Conservation (phyloP, 2,329 filamentous ascomycete genomes). For the Ophiocordyceps camponoti-floridani region DNA sequence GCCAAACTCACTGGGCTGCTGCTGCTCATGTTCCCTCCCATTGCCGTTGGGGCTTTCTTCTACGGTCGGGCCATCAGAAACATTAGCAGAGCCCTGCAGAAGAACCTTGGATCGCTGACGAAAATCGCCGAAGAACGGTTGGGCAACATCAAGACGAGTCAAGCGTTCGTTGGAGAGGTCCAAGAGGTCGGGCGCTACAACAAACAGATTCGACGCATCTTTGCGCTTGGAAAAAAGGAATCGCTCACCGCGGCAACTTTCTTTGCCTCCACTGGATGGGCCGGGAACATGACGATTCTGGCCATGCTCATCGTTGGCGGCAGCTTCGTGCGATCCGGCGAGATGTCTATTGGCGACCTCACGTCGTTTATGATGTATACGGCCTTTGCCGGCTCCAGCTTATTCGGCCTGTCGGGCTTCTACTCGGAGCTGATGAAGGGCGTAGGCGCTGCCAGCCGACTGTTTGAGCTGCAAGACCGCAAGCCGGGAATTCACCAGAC, state of each 20-base stretch:
- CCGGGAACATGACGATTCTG: slow-evolving; percentile 92
- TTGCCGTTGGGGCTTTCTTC: slow-evolving; percentile 78
- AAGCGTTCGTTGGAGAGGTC: slow-evolving; percentile 87
- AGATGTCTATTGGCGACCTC: slow-evolving; percentile 78
- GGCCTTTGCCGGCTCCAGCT: slow-evolving; percentile 65
- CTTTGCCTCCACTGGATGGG: slow-evolving; percentile 71
- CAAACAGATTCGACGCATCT: slow-evolving; percentile 78
- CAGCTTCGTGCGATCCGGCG: slow-evolving; percentile 69
- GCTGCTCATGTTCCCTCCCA: slow-evolving; percentile 72
- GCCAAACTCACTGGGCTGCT: slow-evolving; percentile 78
- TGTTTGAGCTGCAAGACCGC: slow-evolving; percentile 92
- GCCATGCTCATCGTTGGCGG: slow-evolving; percentile 81
- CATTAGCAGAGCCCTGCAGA: slow-evolving; percentile 81
- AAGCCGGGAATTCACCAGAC: slow-evolving; percentile 77
- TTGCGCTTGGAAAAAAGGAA: slow-evolving; percentile 71
- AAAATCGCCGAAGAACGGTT: slow-evolving; percentile 98
- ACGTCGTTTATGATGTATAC: slow-evolving; percentile 99
- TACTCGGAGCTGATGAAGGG: slow-evolving; percentile 99
- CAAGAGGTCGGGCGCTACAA: slow-evolving; percentile 88
- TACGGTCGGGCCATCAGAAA: slow-evolving; percentile 82
- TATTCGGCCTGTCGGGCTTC: slow-evolving; percentile 89
- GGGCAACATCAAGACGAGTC: slow-evolving; percentile 89
- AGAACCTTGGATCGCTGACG: slow-evolving; percentile 77
- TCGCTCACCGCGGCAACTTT: slow-evolving; percentile 81
- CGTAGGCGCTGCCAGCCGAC: slow-evolving; percentile 82